Evolutionary conservation across 306 rosid species (phyloP), one percentile per base, ranked within the genome.

Genomic region (Cicer yamashitae): DNA sequence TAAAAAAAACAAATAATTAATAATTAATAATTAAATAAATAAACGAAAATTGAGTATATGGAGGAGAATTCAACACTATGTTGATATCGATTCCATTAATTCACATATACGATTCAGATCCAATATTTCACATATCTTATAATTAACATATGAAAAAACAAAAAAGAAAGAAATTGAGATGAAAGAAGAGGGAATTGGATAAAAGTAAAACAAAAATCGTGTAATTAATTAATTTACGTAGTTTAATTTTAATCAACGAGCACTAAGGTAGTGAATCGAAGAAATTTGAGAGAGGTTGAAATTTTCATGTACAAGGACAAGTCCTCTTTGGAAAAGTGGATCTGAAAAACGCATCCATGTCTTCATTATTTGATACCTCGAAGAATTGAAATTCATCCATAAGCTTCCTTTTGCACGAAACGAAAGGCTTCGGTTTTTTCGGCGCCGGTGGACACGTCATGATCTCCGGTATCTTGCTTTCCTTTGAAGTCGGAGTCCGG

Each of bases 381-480:
- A 80, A 76, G 74, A 76, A 67, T 38, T 84, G 82, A 34, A 76
- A 52, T 3, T 72, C 79, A 11, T 73, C 82, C 3, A 56, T 10
- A 53, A 77, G 77, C 80, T 81, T 80, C 77, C 87, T 73, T 67
- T 84, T 84, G 11, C 79, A 77, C 5, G 74, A 37, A 10, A 25
- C 72, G 6, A 62, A 8, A 6, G 83, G 7, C 75, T 71, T 83
- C 9, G 70, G 37, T 61, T 84, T 84, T 54, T 25, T 9, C 37
- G 87, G 87, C 8, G 87, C 85, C 63, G 82, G 82, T 34, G 87
- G 87, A 11, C 87, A 84, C 1, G 39, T 68, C 71, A 73, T 43
- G 1, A 61, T 68, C 70, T 37, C 82, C 44, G 87, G 87, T 61
- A 84, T 84, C 50, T 50, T 81, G 63, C 77, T 80, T 58, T 80